These are phyloP conservation scores for Scytalidium sp. DNA, from an alignment of 2,329 filamentous ascomycete genomes.

Conservation along the genomic window DNA sequence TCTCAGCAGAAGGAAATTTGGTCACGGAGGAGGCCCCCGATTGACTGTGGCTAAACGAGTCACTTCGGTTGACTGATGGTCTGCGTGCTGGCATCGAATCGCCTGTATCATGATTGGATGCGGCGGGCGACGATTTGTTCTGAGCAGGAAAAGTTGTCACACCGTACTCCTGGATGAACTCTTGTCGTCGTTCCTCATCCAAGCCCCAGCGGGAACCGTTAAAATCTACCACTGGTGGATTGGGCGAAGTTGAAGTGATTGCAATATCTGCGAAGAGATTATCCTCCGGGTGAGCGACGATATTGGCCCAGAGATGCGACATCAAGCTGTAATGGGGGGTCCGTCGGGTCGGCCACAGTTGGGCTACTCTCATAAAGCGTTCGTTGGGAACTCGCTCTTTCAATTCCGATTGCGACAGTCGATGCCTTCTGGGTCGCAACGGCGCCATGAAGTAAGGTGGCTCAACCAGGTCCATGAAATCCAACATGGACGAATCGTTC, in stretches of 20 bases:
- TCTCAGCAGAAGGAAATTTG: slow-evolving; percentile 46
- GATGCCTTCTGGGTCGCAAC: background rate
- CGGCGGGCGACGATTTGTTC: slow-evolving; percentile 21
- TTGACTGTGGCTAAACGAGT: slow-evolving; percentile 16
- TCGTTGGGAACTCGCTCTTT: slow-evolving; percentile 29
- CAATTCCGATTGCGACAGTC: background rate
- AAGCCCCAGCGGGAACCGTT: slow-evolving; percentile 31
- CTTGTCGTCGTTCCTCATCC: slow-evolving; percentile 38
- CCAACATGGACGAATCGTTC: background rate
- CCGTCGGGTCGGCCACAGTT: slow-evolving; percentile 36
- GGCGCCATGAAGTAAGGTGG: background rate
- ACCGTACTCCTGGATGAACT: slow-evolving; percentile 33
- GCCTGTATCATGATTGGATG: slow-evolving; percentile 12
- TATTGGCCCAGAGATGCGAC: slow-evolving; percentile 37
- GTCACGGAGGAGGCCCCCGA: slow-evolving; percentile 8
- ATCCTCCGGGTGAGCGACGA: slow-evolving; percentile 31
- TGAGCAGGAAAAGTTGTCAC: slow-evolving; percentile 19
- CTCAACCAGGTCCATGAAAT: background rate
- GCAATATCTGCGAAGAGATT: slow-evolving; percentile 35
- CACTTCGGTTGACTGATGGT: slow-evolving; percentile 18
- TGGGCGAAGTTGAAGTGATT: slow-evolving; percentile 15
- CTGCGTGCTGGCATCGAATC: slow-evolving; percentile 13
- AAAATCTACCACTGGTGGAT: slow-evolving; percentile 14
- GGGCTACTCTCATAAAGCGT: slow-evolving; percentile 37
- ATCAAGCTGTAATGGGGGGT: slow-evolving; percentile 35